These are phyloP conservation scores for Clarkia xantiana DNA, from an alignment of 345 rosid species.

Conservation along the genomic window DNA sequence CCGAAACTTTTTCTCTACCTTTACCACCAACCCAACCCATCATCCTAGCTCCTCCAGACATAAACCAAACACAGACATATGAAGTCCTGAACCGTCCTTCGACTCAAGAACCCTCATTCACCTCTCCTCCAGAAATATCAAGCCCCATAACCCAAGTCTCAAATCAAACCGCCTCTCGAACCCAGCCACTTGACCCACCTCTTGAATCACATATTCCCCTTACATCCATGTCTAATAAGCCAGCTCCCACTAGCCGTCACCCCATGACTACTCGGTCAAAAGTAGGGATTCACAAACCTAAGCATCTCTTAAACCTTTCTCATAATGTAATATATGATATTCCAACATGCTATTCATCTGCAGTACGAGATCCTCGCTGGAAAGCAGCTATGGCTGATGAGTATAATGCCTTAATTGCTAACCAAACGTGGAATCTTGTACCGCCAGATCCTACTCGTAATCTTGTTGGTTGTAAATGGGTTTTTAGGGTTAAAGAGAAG, in stretches of 20 bases:
- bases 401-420: background rate
- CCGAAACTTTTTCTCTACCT: background rate
- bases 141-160: no score
- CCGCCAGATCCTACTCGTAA: background rate
- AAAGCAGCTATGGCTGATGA: background rate
- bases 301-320: background rate
- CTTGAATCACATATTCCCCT: background rate
- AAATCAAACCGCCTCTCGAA: no score
- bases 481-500: background rate
- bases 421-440: background rate
- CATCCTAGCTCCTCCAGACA: background rate
- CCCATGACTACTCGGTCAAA: background rate
- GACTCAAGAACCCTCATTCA: no score
- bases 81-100: no score
- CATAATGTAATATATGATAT: background rate
- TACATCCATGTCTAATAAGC: no score
- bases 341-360: background rate
- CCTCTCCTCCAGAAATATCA: no score
- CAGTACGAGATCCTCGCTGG: background rate
- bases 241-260: background rate
- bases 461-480: constrained; percentile 1
- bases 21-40: background rate
- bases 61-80: no score
- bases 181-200: background rate
- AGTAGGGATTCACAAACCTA: background rate